These are phyloP conservation scores for Suhomyces vadensis DNA, from an alignment of 805 yeast species.

Conservation along the genomic window DNA sequence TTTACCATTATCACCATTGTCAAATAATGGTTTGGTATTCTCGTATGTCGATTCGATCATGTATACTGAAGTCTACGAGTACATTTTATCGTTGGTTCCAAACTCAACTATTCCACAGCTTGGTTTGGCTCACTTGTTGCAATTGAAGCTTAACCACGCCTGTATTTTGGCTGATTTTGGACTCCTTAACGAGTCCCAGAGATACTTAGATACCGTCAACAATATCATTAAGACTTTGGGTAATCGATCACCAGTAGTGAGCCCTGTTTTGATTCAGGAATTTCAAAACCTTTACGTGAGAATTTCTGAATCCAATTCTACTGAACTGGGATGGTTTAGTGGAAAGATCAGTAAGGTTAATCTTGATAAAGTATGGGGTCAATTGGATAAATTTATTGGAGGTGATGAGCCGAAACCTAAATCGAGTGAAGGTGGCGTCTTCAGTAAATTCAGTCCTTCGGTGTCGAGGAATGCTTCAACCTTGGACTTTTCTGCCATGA, in stretches of 20 bases:
- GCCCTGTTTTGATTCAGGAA: slow-evolving; percentile 24
- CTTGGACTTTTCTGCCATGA: slow-evolving; percentile 32
- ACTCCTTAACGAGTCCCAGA: slow-evolving; percentile 55
- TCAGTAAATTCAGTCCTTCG: slow-evolving; percentile 70
- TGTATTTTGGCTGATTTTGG: slow-evolving; percentile 70
- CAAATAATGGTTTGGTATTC: slow-evolving; percentile 32
- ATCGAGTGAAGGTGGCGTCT: slow-evolving; percentile 52
- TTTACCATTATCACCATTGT: slow-evolving; percentile 37
- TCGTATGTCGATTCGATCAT: slow-evolving; percentile 43
- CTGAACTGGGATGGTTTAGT: slow-evolving; percentile 73
- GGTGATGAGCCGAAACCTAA: slow-evolving; percentile 56
- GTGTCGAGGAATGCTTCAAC: slow-evolving; percentile 56
- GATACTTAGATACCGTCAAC: slow-evolving; percentile 56
- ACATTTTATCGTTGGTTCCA: slow-evolving; percentile 28
- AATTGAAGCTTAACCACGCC: slow-evolving; percentile 68
- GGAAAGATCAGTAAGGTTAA: slow-evolving; percentile 54
- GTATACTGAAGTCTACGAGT: slow-evolving; percentile 74
- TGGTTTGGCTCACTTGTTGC: slow-evolving; percentile 54
- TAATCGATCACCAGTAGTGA: slow-evolving; percentile 30
- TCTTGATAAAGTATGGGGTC: slow-evolving; percentile 86
- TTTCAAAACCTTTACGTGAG: slow-evolving; percentile 45
- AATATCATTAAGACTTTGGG: slow-evolving; percentile 30
- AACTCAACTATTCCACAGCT: slow-evolving; percentile 34
- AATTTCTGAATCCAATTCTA: slow-evolving; percentile 42
- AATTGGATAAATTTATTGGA: slow-evolving; percentile 85